These are phyloP conservation scores for Penicillium digitatum DNA, from an alignment of 2,329 filamentous ascomycete genomes.

Conservation along the genomic window DNA sequence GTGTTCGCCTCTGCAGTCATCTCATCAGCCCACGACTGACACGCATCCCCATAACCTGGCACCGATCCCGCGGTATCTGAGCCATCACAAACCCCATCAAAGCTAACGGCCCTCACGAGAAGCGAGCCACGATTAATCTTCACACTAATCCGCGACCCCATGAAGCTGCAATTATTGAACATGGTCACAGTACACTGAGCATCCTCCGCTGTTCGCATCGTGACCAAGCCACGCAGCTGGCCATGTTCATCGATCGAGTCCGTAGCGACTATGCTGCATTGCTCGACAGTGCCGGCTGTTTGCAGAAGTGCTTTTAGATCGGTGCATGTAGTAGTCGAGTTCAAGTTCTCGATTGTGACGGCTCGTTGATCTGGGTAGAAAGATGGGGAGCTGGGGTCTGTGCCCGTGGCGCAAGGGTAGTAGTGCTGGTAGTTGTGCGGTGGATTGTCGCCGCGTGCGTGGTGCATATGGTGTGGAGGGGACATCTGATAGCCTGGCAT, in stretches of 20 bases:
- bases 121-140: constrained; percentile 24
- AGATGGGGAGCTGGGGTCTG: constrained; percentile 8
- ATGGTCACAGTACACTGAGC: constrained; percentile 33
- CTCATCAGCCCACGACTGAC: constrained; percentile 6
- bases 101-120: neutral
- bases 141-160: constrained; percentile 34
- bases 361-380: constrained; percentile 17
- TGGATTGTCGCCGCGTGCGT: constrained; percentile 1
- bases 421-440: constrained; percentile 8
- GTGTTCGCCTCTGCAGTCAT: neutral
- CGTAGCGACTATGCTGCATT: constrained; percentile 30
- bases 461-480: constrained; percentile 13
- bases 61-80: neutral
- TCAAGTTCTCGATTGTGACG: constrained; percentile 31
- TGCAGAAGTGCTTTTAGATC: constrained; percentile 31
- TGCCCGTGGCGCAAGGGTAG: constrained; percentile 2
- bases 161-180: constrained; percentile 35
- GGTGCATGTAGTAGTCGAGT: constrained; percentile 25
- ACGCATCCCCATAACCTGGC: neutral
- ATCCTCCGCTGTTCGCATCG: constrained; percentile 34
- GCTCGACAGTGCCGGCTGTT: constrained; percentile 29
- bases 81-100: neutral
- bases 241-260: constrained; percentile 10
- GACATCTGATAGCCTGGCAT: constrained; percentile 30
- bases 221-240: constrained; percentile 26